Conservation (phyloP, 2,329 filamentous ascomycete genomes). For the Fusarium sarcochroum region DNA sequence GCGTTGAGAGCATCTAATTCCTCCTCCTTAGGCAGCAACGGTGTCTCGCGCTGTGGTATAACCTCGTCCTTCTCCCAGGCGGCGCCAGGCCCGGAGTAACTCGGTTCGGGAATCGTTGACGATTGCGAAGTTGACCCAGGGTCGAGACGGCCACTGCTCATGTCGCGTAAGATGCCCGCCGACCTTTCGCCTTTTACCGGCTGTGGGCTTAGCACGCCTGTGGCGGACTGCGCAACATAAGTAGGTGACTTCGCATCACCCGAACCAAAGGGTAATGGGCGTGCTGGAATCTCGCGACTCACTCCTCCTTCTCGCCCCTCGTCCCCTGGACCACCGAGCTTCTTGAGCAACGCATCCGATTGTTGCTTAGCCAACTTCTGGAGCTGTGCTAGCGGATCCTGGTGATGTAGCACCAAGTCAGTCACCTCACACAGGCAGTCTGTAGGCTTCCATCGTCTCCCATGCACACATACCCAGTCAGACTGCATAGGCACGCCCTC, state of each 20-base stretch:
- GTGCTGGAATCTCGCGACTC: constrained; percentile 62
- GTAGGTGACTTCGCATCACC: constrained; percentile 55
- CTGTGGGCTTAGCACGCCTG: constrained; percentile 57
- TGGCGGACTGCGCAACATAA: constrained; percentile 47
- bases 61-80: constrained; percentile 67
- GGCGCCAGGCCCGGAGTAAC: constrained; percentile 64
- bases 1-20: constrained; percentile 59
- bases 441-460: constrained; percentile 62
- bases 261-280: constrained; percentile 68
- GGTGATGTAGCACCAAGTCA: constrained; percentile 65
- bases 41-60: constrained; percentile 55
- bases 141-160: constrained; percentile 44
- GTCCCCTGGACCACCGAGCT: constrained; percentile 58
- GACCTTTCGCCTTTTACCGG: constrained; percentile 59
- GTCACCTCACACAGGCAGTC: constrained; percentile 69
- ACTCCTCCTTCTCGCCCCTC: constrained; percentile 48
- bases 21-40: constrained; percentile 56
- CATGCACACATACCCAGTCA: constrained; percentile 91
- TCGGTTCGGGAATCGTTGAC: constrained; percentile 58
- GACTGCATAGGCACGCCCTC: constrained; percentile 88
- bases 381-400: constrained; percentile 80
- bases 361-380: constrained; percentile 78
- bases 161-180: constrained; percentile 53
- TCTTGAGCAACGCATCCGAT: constrained; percentile 71
- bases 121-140: constrained; percentile 29